phyloP scores from a whole-genome alignment of 768 basidiomycete species.

The Phylloporus rhodoxanthus region DNA sequence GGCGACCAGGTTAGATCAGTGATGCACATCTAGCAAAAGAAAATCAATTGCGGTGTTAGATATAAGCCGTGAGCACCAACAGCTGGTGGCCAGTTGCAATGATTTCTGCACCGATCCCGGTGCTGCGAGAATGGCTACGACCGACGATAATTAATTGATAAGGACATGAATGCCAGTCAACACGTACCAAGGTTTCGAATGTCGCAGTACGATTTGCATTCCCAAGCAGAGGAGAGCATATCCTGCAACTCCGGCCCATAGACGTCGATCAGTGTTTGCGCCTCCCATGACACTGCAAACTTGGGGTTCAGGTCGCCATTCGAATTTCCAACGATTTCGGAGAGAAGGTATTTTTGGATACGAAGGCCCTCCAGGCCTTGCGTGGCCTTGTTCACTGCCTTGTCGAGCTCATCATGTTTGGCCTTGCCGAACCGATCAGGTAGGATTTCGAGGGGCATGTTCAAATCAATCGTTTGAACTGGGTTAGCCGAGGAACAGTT shows the following conservation, averaged over 20 bases:
- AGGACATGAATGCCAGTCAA: not conserved
- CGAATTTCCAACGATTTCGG: not conserved
- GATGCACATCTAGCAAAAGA: not conserved
- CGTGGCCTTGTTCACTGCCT: not conserved
- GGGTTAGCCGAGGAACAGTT: too few species aligned
- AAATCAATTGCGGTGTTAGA: not conserved
- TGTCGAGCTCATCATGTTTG: not conserved
- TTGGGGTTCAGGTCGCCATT: not conserved
- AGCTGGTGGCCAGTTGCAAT: not conserved
- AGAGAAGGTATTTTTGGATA: too few species aligned
- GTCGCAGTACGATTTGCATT: not conserved
- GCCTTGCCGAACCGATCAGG: not conserved
- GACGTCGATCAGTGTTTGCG: not conserved
- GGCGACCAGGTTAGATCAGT: too few species aligned
- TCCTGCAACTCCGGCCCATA: not conserved
- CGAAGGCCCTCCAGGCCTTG: too few species aligned
- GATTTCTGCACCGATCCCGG: not conserved
- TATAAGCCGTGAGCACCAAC: not conserved
- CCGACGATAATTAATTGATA: not conserved
- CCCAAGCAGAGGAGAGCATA: not conserved
- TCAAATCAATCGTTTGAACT: too few species aligned
- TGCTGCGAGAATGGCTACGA: not conserved
- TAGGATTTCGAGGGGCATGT: not conserved
- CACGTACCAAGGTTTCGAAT: not conserved
- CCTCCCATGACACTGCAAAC: too few species aligned